A percentile compares a stretch with the other conserved stretches of the same genome.
These are phyloP conservation scores for Binderoboletus segoi DNA, from an alignment of 1,284 basidiomycete species.

Conservation along the genomic window DNA sequence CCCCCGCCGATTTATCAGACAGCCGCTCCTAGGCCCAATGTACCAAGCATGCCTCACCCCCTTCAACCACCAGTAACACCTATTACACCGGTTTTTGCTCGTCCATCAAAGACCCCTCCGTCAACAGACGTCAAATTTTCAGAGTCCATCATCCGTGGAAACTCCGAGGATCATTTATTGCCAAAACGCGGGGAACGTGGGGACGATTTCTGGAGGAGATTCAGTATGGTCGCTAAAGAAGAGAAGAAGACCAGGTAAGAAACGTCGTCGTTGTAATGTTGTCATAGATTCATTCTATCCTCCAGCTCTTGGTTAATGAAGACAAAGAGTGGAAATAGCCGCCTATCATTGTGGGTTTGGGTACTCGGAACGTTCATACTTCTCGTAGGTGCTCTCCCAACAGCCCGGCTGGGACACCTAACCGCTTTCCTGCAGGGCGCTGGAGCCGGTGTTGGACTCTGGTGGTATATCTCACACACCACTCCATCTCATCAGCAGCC, in stretches of 20 bases:
- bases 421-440: conserved; percentile 41
- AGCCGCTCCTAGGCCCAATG: conserved; percentile 33
- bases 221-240: conserved; percentile 78
- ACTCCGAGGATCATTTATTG: conserved; percentile 66
- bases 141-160: conserved; percentile 64
- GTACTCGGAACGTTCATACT: conserved; percentile 61
- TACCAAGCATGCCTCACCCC: conserved; percentile 62
- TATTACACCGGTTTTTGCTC: conserved; percentile 74
- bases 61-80: conserved; percentile 75
- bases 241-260: conserved; percentile 61
- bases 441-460: conserved; percentile 57
- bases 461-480: conserved; percentile 60
- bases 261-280: background rate
- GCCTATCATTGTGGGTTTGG: conserved; percentile 70
- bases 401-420: background rate
- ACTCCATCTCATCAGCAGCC: conserved; percentile 51
- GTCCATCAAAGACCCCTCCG: conserved; percentile 51
- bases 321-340: conserved; percentile 52
- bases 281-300: conserved; percentile 1
- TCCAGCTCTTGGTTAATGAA: conserved; percentile 67
- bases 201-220: conserved; percentile 83
- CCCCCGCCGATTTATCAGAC: conserved; percentile 40
- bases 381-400: conserved; percentile 41
- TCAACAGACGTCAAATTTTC: conserved; percentile 53
- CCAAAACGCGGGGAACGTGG: conserved; percentile 68